Conservation (phyloP, 371 early-diverging fungal genomes). For the Mucor indicus region DNA sequence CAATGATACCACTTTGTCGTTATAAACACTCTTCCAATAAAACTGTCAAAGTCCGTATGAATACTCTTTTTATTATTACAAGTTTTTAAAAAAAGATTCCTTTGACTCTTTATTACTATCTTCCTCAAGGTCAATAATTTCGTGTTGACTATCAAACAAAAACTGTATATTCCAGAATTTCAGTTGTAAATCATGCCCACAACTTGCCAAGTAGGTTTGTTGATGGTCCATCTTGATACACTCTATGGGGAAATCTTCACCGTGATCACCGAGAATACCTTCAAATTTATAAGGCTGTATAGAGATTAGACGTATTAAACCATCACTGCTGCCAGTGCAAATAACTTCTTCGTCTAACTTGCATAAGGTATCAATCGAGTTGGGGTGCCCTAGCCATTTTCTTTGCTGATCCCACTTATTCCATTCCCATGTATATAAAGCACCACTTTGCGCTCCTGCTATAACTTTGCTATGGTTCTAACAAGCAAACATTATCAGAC, state of each 20-base stretch:
- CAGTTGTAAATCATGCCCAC: conserved; percentile 80
- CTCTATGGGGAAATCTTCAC: conserved; percentile 81
- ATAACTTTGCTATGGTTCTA: conserved; percentile 73
- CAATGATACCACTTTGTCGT: not conserved
- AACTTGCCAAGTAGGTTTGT: conserved; percentile 65
- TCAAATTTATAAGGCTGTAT: conserved; percentile 44
- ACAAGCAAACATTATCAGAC: not conserved
- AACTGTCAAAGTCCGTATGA: not conserved
- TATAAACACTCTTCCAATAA: not conserved
- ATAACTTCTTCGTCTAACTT: conserved; percentile 76
- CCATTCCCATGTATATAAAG: conserved; percentile 68
- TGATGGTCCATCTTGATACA: conserved; percentile 60
- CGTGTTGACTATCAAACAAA: conserved; percentile 29
- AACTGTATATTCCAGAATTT: conserved; percentile 80
- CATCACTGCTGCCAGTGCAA: conserved; percentile 87
- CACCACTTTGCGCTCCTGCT: conserved; percentile 85
- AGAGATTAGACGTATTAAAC: conserved; percentile 27
- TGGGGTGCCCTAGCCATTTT: conserved; percentile 84
- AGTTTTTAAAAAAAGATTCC: conserved; percentile 2
- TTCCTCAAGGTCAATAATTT: conserved; percentile 1
- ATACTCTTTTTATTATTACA: not conserved
- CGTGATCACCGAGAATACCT: conserved; percentile 82
- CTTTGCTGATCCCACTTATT: conserved; percentile 76
- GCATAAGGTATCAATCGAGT: conserved; percentile 77
- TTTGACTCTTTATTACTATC: not conserved